phyloP scores from a whole-genome alignment of 2,329 filamentous ascomycete species.

The Penicillium sp. region DNA sequence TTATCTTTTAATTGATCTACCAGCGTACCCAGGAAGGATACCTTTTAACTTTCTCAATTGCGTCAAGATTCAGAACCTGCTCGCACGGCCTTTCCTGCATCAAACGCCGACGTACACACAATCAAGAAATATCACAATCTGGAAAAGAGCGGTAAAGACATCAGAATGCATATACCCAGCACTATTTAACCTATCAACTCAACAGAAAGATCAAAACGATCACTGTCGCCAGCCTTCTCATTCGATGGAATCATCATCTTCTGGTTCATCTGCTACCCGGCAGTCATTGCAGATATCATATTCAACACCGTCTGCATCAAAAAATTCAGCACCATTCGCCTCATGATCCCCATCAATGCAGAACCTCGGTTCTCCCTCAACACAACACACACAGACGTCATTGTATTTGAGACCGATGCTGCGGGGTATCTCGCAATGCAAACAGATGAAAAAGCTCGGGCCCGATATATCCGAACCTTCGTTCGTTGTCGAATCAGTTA shows the following conservation, averaged over 20 bases:
- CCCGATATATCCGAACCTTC: not conserved
- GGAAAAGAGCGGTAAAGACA: not conserved
- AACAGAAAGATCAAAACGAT: not conserved
- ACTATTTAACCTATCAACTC: not conserved
- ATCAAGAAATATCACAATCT: not conserved
- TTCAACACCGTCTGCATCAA: not conserved
- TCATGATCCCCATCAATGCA: not conserved
- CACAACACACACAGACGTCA: constrained; percentile 10
- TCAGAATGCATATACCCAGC: not conserved
- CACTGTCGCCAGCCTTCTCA: not conserved
- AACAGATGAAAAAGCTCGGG: not conserved
- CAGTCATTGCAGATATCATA: not conserved
- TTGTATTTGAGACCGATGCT: not conserved
- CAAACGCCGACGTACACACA: not conserved
- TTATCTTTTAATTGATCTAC: not conserved
- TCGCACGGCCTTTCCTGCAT: not conserved
- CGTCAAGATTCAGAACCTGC: no score
- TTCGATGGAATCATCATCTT: not conserved
- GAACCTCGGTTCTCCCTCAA: constrained; percentile 1
- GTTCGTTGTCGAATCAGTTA: no score
- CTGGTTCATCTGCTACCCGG: not conserved
- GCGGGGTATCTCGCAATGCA: not conserved
- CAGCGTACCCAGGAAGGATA: no score
- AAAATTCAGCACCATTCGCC: not conserved
- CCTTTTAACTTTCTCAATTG: no score